Base-by-base conservation (phyloP, 2,329 filamentous ascomycete species). In the Phoma sp. region DNA sequence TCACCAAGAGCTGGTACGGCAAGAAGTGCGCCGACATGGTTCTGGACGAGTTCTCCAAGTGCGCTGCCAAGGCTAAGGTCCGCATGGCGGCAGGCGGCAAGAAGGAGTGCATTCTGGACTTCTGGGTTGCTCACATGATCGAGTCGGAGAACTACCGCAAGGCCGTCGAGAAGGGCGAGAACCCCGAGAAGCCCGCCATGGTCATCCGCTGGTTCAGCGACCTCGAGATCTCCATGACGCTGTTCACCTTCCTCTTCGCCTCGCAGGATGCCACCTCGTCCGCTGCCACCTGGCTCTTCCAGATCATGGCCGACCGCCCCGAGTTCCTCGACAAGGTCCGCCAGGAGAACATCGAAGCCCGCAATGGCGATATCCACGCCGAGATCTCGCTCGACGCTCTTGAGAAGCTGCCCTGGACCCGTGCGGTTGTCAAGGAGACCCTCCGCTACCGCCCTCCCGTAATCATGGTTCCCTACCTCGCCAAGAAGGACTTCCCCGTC, bases 221-320 rank as follows among this genome's bases (percentile, higher is more conserved):
- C 73, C 89, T 88, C 68, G 93, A 98, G 77, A 96, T 98, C 69
- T 84, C 91, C 52, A 90, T 95, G 81, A 97, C 93, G 23, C 75
- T 98, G 70, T 96, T 97, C 79, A 96, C 93, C 44, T 96, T 98
- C 82, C 83, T 98, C 58, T 98, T 98, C 77, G 93, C 95, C 57
- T 97, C 93, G 3, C 95, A 98, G 78, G 95, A 99, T 75, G 95
- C 95, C 62, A 97, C 95, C 59, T 95, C 89, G 78, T 96, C 91
- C 69, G 93, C 95, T 58, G 87, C 85, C 68, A 97, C 93, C 47
- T 98, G 95, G 92, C 79, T 98, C 61, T 96, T 97, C 83, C 95
- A 99, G 80, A 85, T 91, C 69, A 88, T 91, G 80, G 93, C 95
- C 41, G 91, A 98, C 78, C 89, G 92, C 61, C 93, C 93, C n/a